These are phyloP conservation scores for Platanthera guangdongensis DNA, from an alignment of 106 monocot species.

Conservation along the genomic window DNA sequence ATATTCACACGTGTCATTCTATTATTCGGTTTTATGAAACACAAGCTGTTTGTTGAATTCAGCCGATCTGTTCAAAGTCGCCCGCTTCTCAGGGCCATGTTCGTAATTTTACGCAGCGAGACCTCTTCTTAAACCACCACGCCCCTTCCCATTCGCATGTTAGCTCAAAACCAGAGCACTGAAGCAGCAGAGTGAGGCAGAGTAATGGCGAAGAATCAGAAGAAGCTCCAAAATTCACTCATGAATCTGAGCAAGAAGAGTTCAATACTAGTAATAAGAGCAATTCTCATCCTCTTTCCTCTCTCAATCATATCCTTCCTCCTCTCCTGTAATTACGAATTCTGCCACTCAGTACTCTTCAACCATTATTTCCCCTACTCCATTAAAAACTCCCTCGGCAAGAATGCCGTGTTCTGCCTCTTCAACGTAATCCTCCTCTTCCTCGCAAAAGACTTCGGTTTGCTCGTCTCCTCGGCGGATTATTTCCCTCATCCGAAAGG, in stretches of 20 bases:
- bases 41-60: neutral
- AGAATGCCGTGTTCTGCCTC: slow-evolving; percentile 33
- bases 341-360: neutral
- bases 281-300: slow-evolving; percentile 1
- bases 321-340: neutral
- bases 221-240: neutral
- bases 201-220: slow-evolving; percentile 3
- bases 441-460: slow-evolving; percentile 37
- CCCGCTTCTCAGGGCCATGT: neutral
- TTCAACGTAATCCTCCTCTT: slow-evolving; percentile 53
- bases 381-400: slow-evolving; percentile 13
- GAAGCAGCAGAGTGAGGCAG: neutral
- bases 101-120: neutral
- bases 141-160: neutral
- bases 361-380: neutral
- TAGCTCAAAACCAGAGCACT: neutral
- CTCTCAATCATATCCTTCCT: slow-evolving; percentile 11
- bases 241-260: neutral
- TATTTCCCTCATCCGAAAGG: neutral
- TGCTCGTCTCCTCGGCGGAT: slow-evolving; percentile 6
- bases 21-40: no score
- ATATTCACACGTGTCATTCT: neutral
- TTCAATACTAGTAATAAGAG: neutral
- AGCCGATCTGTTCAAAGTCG: neutral
- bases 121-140: neutral